These are phyloP conservation scores for Cryphonectria naterciae DNA, from an alignment of 2,329 filamentous ascomycete species.

Conservation along the genomic window DNA sequence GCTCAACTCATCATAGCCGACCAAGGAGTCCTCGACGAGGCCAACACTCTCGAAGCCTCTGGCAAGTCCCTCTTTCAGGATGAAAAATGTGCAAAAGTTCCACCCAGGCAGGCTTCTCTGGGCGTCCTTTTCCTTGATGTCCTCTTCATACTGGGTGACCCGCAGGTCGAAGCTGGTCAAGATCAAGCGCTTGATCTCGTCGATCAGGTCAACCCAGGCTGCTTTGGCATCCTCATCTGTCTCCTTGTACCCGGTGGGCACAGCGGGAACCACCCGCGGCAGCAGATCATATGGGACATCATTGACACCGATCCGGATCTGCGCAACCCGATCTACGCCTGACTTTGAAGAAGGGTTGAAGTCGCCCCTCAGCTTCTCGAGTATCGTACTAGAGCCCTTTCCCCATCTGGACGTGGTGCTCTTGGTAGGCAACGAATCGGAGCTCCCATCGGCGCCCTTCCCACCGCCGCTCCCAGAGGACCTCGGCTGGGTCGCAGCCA, in stretches of 20 bases:
- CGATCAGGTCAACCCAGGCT: slow-evolving; percentile 82
- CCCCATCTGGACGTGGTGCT: slow-evolving; percentile 73
- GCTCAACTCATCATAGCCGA: slow-evolving; percentile 92
- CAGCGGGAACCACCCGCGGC: slow-evolving; percentile 65
- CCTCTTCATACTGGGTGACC: slow-evolving; percentile 93
- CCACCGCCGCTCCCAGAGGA: slow-evolving; percentile 58
- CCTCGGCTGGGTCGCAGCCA: slow-evolving; percentile 77
- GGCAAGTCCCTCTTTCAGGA: slow-evolving; percentile 92
- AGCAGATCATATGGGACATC: slow-evolving; percentile 69
- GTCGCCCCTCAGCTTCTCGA: slow-evolving; percentile 88
- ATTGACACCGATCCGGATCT: slow-evolving; percentile 78
- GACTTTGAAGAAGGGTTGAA: slow-evolving; percentile 80
- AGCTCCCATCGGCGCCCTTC: slow-evolving; percentile 40
- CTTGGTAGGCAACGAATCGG: slow-evolving; percentile 58
- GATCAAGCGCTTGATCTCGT: slow-evolving; percentile 86
- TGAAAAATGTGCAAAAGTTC: slow-evolving; percentile 99
- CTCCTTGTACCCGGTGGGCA: slow-evolving; percentile 69
- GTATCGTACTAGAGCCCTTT: slow-evolving; percentile 76
- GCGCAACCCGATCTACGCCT: slow-evolving; percentile 76
- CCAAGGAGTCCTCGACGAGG: slow-evolving; percentile 90
- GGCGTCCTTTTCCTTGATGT: slow-evolving; percentile 91
- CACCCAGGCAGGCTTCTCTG: slow-evolving; percentile 88
- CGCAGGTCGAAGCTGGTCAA: slow-evolving; percentile 87
- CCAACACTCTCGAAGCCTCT: slow-evolving; percentile 96
- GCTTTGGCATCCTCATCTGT: slow-evolving; percentile 76